Evolutionary conservation across 371 early-diverging fungal genomes (phyloP), one percentile per base, ranked within the genome.

Genomic region (Mortierella sp.): DNA sequence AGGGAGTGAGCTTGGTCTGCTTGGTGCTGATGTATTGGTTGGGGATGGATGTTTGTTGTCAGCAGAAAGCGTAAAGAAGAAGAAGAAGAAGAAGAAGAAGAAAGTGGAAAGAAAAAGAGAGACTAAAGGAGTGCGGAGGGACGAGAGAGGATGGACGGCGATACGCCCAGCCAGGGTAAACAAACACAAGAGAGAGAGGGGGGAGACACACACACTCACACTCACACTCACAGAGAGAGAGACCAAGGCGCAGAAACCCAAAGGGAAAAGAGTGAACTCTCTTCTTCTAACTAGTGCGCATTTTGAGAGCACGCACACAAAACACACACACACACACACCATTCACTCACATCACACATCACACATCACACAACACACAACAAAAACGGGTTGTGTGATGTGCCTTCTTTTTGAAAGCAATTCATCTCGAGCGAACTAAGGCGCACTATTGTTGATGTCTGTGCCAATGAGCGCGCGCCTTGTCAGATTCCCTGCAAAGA

Each of bases 51-150:
- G 50, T 31, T 31, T 63, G 63, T 63, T 63, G 63, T 34, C 68
- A 68, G 68, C 68, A 68, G 68, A 68, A 42, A 68, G 42, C 68
- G 68, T 68, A 21, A 24, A 42, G 38, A 63, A 63, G 68, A 68
- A 60, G 42, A 68, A 68, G 24, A 38, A 24, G 24, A 24, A 38
- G 4, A 68, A 38, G 21, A 21, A 68, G 38, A 24, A 42, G 6
- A 54, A 21, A 24, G 21, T 2, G 21, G 24, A 54, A 54, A 19
- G 19, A 28, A 13, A 31, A 60, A 31, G n/a, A n/a, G 10, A 9
- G 10, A 9, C 2, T 10, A 24, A 8, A 55, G 9, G 16, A 55
- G 7, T n/a, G 55, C 55, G 24, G 68, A 34, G 19, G 7, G 34
- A 1, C n/a, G n/a, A n/a, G n/a, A n/a, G n/a, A 4, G 28, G 31